These are phyloP conservation scores for Fusarium denticulatum DNA, from an alignment of 2,329 filamentous ascomycete genomes.

Conservation along the genomic window DNA sequence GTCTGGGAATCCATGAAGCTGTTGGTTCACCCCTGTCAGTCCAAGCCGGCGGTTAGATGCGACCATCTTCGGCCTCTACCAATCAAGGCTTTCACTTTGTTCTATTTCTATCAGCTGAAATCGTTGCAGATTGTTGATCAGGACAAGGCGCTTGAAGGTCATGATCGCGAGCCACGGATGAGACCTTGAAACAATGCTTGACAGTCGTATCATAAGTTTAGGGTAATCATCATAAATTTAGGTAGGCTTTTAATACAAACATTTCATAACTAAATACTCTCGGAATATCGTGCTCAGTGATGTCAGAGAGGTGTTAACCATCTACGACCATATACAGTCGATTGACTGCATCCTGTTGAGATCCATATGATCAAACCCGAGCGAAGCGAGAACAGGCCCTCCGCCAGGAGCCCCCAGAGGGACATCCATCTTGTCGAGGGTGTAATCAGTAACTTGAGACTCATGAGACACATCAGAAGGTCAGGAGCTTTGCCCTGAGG, in stretches of 20 bases:
- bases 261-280: no score
- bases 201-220: no score
- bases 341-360: not conserved
- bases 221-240: not conserved
- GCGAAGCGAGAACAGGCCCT: not conserved
- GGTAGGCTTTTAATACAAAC: no score
- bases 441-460: no score
- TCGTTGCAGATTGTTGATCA: not conserved
- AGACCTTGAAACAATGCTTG: not conserved
- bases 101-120: not conserved
- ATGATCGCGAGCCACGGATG: not conserved
- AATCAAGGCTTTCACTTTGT: not conserved
- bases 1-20: not conserved
- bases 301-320: no score
- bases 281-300: no score
- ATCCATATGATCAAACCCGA: not conserved
- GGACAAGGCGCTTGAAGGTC: not conserved
- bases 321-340: not conserved
- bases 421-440: not conserved
- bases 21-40: slow-evolving; percentile 3
- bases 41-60: not conserved
- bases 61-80: not conserved
- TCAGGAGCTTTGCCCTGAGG: not conserved
- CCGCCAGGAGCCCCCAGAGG: not conserved
- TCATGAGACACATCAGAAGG: no score